Evolutionary conservation across 352 stramenopile genomes (phyloP).

Genomic region (Globisporangium cederbergense): DNA sequence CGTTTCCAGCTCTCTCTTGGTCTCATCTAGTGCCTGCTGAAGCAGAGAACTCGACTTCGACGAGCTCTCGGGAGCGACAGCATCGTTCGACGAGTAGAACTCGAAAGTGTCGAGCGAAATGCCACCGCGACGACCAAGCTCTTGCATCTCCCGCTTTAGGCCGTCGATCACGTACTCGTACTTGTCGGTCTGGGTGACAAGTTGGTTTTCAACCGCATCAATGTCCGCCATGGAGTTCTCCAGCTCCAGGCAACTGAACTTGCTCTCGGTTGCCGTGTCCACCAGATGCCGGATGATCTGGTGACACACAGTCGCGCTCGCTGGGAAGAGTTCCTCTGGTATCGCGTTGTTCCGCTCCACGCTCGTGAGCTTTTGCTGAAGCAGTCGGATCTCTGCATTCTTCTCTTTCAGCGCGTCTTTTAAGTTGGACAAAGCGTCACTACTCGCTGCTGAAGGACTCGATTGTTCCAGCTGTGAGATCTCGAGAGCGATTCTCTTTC

Average conservation of each 20-base stretch:
- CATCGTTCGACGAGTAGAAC: conserved; percentile 7
- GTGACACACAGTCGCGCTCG: conserved; percentile 38
- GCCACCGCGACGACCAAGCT: conserved; percentile 16
- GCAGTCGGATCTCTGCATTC: conserved; percentile 48
- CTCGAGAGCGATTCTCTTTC: conserved; percentile 44
- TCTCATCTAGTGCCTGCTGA: conserved; percentile 21
- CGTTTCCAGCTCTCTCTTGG: conserved; percentile 21
- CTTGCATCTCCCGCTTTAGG: conserved; percentile 26
- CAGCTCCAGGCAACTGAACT: conserved; percentile 31
- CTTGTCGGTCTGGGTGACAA: conserved; percentile 23
- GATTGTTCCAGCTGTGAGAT: conserved; percentile 26
- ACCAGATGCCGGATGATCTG: conserved; percentile 50
- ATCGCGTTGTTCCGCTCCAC: conserved; percentile 48
- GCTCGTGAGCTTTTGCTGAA: conserved; percentile 58
- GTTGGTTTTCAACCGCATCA: conserved; percentile 26
- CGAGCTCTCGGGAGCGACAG: background rate
- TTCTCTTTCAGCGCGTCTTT: conserved; percentile 42
- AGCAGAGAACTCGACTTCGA: background rate
- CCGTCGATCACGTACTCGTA: conserved; percentile 21
- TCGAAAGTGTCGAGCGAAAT: conserved; percentile 1
- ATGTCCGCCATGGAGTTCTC: conserved; percentile 34
- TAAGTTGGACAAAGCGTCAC: conserved; percentile 26
- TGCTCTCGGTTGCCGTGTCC: conserved; percentile 37
- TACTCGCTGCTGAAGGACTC: conserved; percentile 16
- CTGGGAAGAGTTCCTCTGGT: conserved; percentile 39